A percentile compares a stretch with the other conserved stretches of the same genome.
Conservation (phyloP, 331 rosid species). For the Cydonia oblonga region DNA sequence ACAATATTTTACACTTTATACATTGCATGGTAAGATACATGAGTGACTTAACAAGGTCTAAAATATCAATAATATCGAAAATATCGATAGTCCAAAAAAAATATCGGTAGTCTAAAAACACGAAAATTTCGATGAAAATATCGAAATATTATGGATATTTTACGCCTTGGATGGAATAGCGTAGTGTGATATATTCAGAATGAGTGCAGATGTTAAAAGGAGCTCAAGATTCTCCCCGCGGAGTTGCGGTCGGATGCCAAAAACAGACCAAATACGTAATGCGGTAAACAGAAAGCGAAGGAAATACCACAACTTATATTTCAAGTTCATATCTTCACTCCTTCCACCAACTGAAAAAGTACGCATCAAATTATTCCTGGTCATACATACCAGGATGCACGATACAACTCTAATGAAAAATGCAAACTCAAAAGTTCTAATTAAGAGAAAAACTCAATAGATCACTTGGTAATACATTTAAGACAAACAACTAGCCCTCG, state of each 20-base stretch:
- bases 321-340: not conserved
- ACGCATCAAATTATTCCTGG: not conserved
- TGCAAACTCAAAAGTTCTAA: not conserved
- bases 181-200: no score
- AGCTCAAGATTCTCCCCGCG: no score
- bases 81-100: no score
- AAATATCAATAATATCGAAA: no score
- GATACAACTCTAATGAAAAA: not conserved
- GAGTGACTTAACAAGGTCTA: no score
- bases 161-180: no score
- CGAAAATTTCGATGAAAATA: no score
- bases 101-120: no score
- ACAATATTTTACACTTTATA: no score
- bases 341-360: not conserved
- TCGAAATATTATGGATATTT: no score
- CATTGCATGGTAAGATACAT: no score
- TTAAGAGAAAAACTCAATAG: not conserved
- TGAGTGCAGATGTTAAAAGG: no score
- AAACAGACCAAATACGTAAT: not conserved
- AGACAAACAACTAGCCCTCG: conserved; percentile 37
- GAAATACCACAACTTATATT: not conserved
- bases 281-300: not conserved
- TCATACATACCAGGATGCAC: not conserved
- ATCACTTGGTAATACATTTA: not conserved
- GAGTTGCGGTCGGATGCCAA: not conserved